Evolutionary conservation across 164 flowering plant genomes (phyloP), one percentile per base, ranked within the genome.

Genomic region (Taxillus chinensis): DNA sequence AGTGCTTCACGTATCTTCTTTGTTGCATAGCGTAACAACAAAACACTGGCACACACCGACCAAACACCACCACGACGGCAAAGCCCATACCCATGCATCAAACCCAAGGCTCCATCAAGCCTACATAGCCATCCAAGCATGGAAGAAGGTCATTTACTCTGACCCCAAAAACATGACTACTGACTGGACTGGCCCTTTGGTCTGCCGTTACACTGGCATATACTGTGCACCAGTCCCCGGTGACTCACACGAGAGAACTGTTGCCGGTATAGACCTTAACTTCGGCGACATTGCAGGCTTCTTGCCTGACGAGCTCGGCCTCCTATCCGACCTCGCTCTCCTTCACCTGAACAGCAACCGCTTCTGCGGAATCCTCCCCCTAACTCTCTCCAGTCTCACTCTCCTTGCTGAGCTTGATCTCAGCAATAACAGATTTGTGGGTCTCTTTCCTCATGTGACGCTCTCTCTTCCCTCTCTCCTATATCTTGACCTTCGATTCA

Each of bases 221-320:
- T 85, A 57, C 67, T 89, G 96, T 52, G 66, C 87, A 8, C 64
- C 82, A 7, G n/a, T 78, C 42, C 70, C 62, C 1, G 71, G 78
- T 38, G 77, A 82, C 65, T 74, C 78, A 8, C 46, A 64, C 15
- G 41, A 69, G 65, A 64, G n/a, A 59, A 80, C 75, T 4, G 92
- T 90, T 4, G 89, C 87, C 3, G 90, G 92, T 16, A 77, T 90
- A 58, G 97, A 87, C 75, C 87, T 90, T 41, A 86, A 87, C 78
- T 71, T 59, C 27, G 75, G 27, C 4, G 79, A 82, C 71, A 75
- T 90, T 2, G 90, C 92, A 14, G 92, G 95, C 0, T 74, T 78
- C 66, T 75, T 90, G 10, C 90, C 92, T 0, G 67, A 76, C 2
- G 88, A 84, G 41, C 68, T 89, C 5, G 91, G 95, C 66, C 82